Evolutionary conservation across 306 rosid species (phyloP), one percentile per base, ranked within the genome.

Genomic region (Rubus parviflorus): DNA sequence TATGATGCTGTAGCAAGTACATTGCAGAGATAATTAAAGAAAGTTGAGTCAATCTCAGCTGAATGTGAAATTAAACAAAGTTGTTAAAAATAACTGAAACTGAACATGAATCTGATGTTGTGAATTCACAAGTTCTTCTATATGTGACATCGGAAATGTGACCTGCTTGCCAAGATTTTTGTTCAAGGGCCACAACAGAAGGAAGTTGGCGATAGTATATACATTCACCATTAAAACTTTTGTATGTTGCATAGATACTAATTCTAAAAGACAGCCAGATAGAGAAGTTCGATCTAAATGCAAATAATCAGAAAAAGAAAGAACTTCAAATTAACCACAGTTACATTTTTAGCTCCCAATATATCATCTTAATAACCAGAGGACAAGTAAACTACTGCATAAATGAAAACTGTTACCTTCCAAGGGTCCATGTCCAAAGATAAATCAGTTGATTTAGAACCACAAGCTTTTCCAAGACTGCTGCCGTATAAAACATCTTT

Each of bases 381-480:
- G 74, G 35, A 41, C 14, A 73, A 43, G n/a, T 47, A 38, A n/a
- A 43, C 23, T 41, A 67, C 41, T 70, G 9, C 51, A 54, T 45
- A 41, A 20, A 67, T 22, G 46, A 14, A 64, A 53, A 54, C 47
- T 41, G 15, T 71, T 81, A 92, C 97, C 96, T 89, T 83, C 52
- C 52, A 74, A 53, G 68, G 61, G 30, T 84, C 89, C 66, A 77
- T 79, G 77, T 83, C 87, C 68, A 48, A 53, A 74, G 83, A 84
- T 75, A 88, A 81, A 82, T 41, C 91, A 71, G 77, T 1, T 19
- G 78, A 51, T 35, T 87, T 82, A 45, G 88, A 87, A 43, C 72
- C 80, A 74, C 54, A 81, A 56, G 75, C 70, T 66, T 77, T 85
- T 72, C 80, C 85, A 4, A 83, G 82, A 75, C 80, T 84, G 79